Percentiles rank a stretch among this genome's conserved stretches.
These are phyloP conservation scores for Spathaspora arborariae DNA, from an alignment of 805 yeast genomes.

Conservation along the genomic window DNA sequence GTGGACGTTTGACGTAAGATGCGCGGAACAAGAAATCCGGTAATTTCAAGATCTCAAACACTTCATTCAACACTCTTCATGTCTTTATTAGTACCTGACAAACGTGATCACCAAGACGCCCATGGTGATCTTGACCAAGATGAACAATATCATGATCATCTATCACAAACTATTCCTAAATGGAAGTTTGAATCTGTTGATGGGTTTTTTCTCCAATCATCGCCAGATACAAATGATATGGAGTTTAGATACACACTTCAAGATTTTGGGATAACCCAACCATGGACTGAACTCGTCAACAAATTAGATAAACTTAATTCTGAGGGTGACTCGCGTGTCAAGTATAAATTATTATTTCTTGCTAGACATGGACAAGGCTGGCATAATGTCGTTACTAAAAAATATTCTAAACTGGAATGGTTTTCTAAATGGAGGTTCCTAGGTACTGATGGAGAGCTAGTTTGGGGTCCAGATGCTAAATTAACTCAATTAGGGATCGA, in stretches of 20 bases:
- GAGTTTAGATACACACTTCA: slow-evolving; percentile 34
- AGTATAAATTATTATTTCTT: slow-evolving; percentile 45
- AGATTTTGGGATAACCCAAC: slow-evolving; percentile 39
- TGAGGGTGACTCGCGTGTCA: slow-evolving; percentile 25
- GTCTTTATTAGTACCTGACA: slow-evolving; percentile 22
- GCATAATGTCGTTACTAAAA: slow-evolving; percentile 50
- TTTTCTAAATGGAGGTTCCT: slow-evolving; percentile 47
- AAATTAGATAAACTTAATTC: slow-evolving; percentile 30
- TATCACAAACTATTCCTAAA: slow-evolving; percentile 8
- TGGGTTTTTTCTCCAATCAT: slow-evolving; percentile 47
- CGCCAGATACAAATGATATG: slow-evolving; percentile 36
- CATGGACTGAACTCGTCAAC: slow-evolving; percentile 33
- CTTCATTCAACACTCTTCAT: slow-evolving; percentile 4
- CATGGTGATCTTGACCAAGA: slow-evolving; percentile 21
- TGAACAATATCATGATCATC: slow-evolving; percentile 11
- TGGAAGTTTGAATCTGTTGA: slow-evolving; percentile 43
- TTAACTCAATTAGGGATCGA: slow-evolving; percentile 49
- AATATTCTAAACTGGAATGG: slow-evolving; percentile 54
- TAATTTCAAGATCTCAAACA: background rate
- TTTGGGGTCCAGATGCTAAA: slow-evolving; percentile 57
- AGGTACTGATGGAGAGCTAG: slow-evolving; percentile 49
- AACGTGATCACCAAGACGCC: slow-evolving; percentile 24
- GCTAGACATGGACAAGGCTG: slow-evolving; percentile 69
- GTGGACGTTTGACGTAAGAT: no score
- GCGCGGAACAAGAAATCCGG: background rate